phyloP scores from a whole-genome alignment of 1,139 yeast species.

The Kurtzmaniella quercitrusa region DNA sequence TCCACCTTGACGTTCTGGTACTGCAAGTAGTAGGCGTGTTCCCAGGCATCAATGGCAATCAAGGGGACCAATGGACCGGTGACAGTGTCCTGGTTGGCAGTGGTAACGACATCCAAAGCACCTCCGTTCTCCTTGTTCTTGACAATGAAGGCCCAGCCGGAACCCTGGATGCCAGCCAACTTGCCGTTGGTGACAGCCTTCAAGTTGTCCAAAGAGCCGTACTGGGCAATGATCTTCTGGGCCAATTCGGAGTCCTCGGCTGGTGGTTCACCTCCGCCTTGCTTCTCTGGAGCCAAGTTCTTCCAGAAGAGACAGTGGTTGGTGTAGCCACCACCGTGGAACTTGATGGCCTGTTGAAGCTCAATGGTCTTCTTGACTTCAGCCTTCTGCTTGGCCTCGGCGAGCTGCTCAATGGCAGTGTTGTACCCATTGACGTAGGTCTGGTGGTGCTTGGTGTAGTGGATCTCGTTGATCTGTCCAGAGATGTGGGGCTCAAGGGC shows the following conservation, averaged over 20 bases:
- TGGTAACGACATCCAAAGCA: constrained; percentile 37
- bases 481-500: constrained; percentile 43
- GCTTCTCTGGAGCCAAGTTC: constrained; percentile 36
- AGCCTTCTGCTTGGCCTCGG: constrained; percentile 31
- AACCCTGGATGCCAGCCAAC: constrained; percentile 44
- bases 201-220: constrained; percentile 39
- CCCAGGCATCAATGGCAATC: constrained; percentile 50
- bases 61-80: constrained; percentile 38
- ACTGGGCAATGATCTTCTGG: constrained; percentile 32
- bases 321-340: constrained; percentile 44
- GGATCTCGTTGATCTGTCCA: constrained; percentile 37
- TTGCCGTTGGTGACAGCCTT: constrained; percentile 33
- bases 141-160: constrained; percentile 48
- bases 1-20: constrained; percentile 46
- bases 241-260: constrained; percentile 27
- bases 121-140: constrained; percentile 39
- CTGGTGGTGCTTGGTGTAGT: constrained; percentile 41
- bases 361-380: constrained; percentile 35
- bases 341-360: constrained; percentile 36
- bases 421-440: constrained; percentile 41
- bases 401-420: constrained; percentile 33
- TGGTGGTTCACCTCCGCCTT: constrained; percentile 41
- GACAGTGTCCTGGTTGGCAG: constrained; percentile 45
- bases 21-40: constrained; percentile 48
- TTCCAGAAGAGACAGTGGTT: constrained; percentile 45